Percentiles rank a stretch among this genome's conserved stretches.
phyloP scores from a whole-genome alignment of 331 rosid genomes.

The Malus hybrid region DNA sequence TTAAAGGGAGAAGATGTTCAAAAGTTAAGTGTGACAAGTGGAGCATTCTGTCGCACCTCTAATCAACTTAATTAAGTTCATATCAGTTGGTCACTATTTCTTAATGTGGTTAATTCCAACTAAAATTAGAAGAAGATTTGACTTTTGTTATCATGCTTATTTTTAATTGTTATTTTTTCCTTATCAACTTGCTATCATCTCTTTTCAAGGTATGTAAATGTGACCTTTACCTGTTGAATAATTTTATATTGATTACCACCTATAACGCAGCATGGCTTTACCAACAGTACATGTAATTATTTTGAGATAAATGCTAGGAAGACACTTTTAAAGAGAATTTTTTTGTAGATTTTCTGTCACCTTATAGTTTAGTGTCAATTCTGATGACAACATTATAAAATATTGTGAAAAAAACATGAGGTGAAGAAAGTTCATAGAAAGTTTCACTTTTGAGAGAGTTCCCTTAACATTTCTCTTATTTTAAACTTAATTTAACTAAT shows the following conservation, averaged over 20 bases:
- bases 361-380: too few species aligned
- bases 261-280: conserved; percentile 28
- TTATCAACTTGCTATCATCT: background rate
- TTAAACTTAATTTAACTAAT: background rate
- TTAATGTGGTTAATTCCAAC: background rate
- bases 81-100: background rate
- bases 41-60: background rate
- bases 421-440: accelerated
- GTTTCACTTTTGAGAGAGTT: too few species aligned
- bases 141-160: background rate
- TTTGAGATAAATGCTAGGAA: too few species aligned
- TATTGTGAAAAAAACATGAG: accelerated
- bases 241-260: conserved; percentile 28
- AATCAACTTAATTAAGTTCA: background rate
- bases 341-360: too few species aligned
- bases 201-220: background rate
- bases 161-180: too few species aligned
- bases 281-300: background rate
- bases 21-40: too few species aligned
- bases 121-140: background rate
- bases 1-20: too few species aligned
- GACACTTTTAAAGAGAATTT: too few species aligned
- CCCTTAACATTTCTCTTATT: too few species aligned
- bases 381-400: too few species aligned
- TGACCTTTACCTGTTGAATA: background rate